Base-by-base conservation (phyloP, 1,284 basidiomycete genomes). In the Moesziomyces globuligerus region DNA sequence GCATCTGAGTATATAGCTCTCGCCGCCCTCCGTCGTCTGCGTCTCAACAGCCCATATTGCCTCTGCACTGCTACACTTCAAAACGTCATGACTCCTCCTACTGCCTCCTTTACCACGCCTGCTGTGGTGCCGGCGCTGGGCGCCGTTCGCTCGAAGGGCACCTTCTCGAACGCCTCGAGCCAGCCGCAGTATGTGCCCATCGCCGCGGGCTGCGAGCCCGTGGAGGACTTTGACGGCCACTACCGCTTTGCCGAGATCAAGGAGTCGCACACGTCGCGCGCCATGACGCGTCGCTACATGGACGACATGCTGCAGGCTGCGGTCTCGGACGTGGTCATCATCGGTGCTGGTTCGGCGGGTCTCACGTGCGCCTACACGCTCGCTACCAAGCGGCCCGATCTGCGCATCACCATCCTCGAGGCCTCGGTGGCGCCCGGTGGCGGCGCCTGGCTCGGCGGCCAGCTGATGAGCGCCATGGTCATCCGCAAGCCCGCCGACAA, bases 381-480 rank as follows among this genome's bases (percentile, higher is more conserved):
- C 4, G 79, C 88, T 61, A 86, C 92, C 47, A 88, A 86, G 15
- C 87, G 90, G 13, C 91, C 91, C 13, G 89, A 92, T 84, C 83
- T 91, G 57, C 90, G 89, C 72, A 86, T 92, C 75, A 91, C 91
- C 23, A 91, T 93, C 78, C 84, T 92, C 70, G 91, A 93, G 83
- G 90, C 91, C 10, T 88, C 87, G 69, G 91, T 92, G 23, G 89
- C 91, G 1, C 91, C 91, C n/a, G 89, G 90, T 45, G 78, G 78
- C 17, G 78, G 78, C 20, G 76, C 76, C 4, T 80, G 78, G 78
- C 61, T 78, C 38, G 75, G 90, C 34, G 91, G 91, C 1, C 91
- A 93, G 83, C 85, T 92, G 48, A 91, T 92, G 90, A 88, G 88
- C 2, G 88, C 90, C 0, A 92, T 92, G 91, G 90, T 92, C 44